phyloP scores from a whole-genome alignment of 768 basidiomycete species.

The Lactifluus piperatus region DNA sequence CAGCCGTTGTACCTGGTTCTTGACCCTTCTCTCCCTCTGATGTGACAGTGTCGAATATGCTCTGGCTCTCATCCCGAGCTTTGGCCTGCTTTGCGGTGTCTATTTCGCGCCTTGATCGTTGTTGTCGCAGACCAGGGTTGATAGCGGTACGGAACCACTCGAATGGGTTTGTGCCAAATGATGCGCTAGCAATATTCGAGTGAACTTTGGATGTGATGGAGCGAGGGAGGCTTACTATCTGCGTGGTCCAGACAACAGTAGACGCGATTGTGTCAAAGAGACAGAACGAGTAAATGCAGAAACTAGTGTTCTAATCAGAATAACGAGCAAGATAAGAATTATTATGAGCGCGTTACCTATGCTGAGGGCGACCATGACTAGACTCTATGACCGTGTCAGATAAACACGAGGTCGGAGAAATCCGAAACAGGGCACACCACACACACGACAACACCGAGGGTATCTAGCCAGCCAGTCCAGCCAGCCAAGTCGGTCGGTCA shows the following conservation, averaged over 20 bases:
- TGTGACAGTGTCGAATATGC: conserved; percentile 37
- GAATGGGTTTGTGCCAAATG: conserved; percentile 15
- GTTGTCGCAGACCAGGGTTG: conserved; percentile 10
- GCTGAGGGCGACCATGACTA: not conserved
- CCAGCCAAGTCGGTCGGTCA: conserved; percentile 25
- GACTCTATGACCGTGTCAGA: not conserved
- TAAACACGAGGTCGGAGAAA: not conserved
- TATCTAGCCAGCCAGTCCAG: not conserved
- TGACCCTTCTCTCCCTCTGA: not conserved
- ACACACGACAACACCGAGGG: not conserved
- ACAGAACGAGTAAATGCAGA: not conserved
- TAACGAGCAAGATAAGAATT: too few species aligned
- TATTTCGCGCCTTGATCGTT: conserved; percentile 14
- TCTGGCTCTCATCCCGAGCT: conserved; percentile 36
- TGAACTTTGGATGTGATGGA: not conserved
- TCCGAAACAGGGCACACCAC: conserved; percentile 6
- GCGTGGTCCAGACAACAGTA: conserved; percentile 12
- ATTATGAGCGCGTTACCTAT: conserved; percentile 3
- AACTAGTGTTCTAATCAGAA: not conserved
- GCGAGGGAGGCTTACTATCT: conserved; percentile 6
- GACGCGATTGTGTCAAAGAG: conserved; percentile 1
- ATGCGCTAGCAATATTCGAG: conserved; percentile 10
- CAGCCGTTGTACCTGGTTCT: not conserved
- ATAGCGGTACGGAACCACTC: conserved; percentile 19
- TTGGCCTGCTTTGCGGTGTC: conserved; percentile 34